These are phyloP conservation scores for Eremothecium gossypii DNA, from an alignment of 1,139 yeast genomes.

Conservation along the genomic window DNA sequence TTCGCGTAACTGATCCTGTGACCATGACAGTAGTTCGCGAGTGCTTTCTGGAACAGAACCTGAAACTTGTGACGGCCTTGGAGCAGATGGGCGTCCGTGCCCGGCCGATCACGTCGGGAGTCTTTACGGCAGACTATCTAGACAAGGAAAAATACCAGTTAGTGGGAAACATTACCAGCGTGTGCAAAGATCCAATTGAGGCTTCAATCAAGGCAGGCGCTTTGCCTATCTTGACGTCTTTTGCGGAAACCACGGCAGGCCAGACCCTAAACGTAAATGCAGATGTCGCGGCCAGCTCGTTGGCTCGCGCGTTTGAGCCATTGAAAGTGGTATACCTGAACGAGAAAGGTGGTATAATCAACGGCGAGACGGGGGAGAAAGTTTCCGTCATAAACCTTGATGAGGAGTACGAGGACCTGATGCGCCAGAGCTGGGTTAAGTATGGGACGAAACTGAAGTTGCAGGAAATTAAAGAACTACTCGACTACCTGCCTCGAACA, in stretches of 20 bases:
- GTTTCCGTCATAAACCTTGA: conserved; percentile 85
- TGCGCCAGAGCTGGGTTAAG: conserved; percentile 96
- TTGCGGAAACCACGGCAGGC: conserved; percentile 94
- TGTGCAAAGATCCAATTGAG: conserved; percentile 85
- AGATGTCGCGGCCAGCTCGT: conserved; percentile 97
- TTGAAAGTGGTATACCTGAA: conserved; percentile 90
- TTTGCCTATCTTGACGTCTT: conserved; percentile 86
- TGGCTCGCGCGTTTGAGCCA: conserved; percentile 95
- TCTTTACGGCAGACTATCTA: conserved; percentile 85
- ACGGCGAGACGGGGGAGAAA: conserved; percentile 86
- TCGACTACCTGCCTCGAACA: conserved; percentile 90
- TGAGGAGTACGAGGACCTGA: conserved; percentile 84
- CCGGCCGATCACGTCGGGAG: conserved; percentile 97
- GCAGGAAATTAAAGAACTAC: conserved; percentile 87
- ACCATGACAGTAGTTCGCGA: conserved; percentile 95
- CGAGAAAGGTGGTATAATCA: conserved; percentile 95
- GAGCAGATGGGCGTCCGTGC: conserved; percentile 97
- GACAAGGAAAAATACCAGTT: conserved; percentile 85
- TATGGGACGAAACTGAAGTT: conserved; percentile 96
- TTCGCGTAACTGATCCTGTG: conserved; percentile 86
- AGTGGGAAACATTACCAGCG: conserved; percentile 82
- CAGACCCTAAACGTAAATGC: conserved; percentile 96
- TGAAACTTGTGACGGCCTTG: conserved; percentile 87
- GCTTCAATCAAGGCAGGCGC: conserved; percentile 96
- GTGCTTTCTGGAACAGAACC: conserved; percentile 90